Conservation (phyloP, 2,329 filamentous ascomycete genomes). For the Aspergillus alliaceus region DNA sequence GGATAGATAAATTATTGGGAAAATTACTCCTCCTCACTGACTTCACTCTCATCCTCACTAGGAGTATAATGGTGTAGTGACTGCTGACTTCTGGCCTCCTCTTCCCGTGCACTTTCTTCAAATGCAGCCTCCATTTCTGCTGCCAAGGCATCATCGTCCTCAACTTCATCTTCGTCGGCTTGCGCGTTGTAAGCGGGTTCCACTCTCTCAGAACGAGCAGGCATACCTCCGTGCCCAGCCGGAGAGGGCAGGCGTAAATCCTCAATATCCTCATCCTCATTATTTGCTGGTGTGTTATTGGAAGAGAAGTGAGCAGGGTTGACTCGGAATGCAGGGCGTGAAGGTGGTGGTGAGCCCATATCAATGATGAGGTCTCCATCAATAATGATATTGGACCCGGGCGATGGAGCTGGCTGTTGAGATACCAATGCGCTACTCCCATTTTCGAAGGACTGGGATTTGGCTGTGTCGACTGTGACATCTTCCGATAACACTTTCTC, state of each 20-base stretch:
- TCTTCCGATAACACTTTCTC: constrained; percentile 11
- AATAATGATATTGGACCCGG: constrained; percentile 46
- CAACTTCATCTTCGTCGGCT: constrained; percentile 28
- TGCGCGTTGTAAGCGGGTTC: constrained; percentile 20
- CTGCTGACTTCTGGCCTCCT: constrained; percentile 40
- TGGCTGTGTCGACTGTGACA: constrained; percentile 21
- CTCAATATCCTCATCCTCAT: constrained; percentile 39
- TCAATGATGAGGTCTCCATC: constrained; percentile 51
- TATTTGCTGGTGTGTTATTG: constrained; percentile 40
- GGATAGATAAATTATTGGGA: constrained; percentile 2
- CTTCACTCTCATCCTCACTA: constrained; percentile 62
- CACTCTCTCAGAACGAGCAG: constrained; percentile 12
- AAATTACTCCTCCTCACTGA: constrained; percentile 63
- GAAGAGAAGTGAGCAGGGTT: constrained; percentile 45
- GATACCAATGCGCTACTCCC: constrained; percentile 30
- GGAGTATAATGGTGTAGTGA: constrained; percentile 32
- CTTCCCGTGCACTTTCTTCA: constrained; percentile 42
- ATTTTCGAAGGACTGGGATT: constrained; percentile 33
- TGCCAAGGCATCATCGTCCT: constrained; percentile 55
- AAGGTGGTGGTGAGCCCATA: constrained; percentile 47
- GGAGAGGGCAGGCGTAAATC: constrained; percentile 40
- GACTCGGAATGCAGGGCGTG: constrained; percentile 38
- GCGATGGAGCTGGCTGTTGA: constrained; percentile 34
- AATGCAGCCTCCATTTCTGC: constrained; percentile 59
- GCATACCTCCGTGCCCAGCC: constrained; percentile 22